Base-by-base conservation (phyloP, 148 eudicot species). In the Fagopyrum esculentum region DNA sequence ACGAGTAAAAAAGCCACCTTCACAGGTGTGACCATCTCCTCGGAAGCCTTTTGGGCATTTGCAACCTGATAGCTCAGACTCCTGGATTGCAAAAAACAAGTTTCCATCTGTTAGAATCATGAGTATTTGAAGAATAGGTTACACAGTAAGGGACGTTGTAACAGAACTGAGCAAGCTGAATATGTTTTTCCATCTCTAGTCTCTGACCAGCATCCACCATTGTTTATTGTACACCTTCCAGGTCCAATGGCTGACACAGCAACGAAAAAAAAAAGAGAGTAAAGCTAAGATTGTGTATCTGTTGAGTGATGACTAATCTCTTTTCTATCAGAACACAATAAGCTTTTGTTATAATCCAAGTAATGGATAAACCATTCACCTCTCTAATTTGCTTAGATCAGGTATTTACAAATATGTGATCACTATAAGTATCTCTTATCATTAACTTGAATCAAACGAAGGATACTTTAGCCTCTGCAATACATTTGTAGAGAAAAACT, bases 181-280 rank as follows among this genome's bases (percentile, higher is more conserved):
- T 86, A 86, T 17, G 78, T 89, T 59, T 29, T 66, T 73, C 90
- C 89, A 22, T 81, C 71, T 77, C 30, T 85, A 6, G 78, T 83
- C 26, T 92, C 89, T 45, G 90, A 82, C 98, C 98, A 94, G 82
- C 98, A 94, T 45, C 89, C 97, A 61, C 98, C 98, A 80, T 84
- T 76, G 83, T 91, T 82, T 35, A 92, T 59, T 5, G 80, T 19
- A 74, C 98, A 94, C 72, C 96, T 88, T 79, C 92, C 97, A 9
- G 93, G 89, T 83, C 98, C 98, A 64, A 86, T 75, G 72, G 90
- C 97, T 94, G 60, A n/a, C 60, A 55, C 60, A 16, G 4, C 1
- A 35, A 35, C 40, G 2, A 55, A n/a, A 55, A 16, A 55, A 55
- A 16, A 16, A 55, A 5, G 6, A 22, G 26, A 54, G 17, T 54